Base-by-base conservation (phyloP, 768 basidiomycete species). In the Suillus subalutaceus region DNA sequence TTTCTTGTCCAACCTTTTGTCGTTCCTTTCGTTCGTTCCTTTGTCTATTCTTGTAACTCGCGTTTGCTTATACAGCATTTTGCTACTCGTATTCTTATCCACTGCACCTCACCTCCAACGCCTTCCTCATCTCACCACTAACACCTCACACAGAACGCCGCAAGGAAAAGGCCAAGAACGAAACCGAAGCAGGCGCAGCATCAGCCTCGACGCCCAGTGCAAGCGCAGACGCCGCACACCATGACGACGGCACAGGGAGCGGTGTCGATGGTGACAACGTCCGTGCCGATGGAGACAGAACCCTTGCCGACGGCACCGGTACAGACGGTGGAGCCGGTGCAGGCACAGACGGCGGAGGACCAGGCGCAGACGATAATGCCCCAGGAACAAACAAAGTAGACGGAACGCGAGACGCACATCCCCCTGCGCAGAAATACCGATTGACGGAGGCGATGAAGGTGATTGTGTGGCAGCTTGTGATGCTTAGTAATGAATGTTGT, bases 401-500 rank as follows among this genome's bases (percentile, higher is more conserved):
- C 20, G 78, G 71, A 12, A 72, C 80, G 41, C 78, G 75, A 66
- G 75, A 78, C 26, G 71, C 82, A 18, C 88, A 91, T 48, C 87
- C 91, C 52, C 93, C 94, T 0, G 80, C 82, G 71, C 90, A 91
- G 79, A 89, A 88, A 77, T 97, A 91, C 74, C 79, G 89, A 6
- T 78, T 94, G 80, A 93, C 90, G 46, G 94, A 96, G 65, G 74
- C 76, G 66, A 93, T 96, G 91, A 92, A 93, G 80, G 77, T 76
- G 48, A 84, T 87, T 37, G 86, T 96, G 68, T 96, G 92, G 92
- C 85, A 90, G 74, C 81, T 94, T 8, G 91, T 93, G 63, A 82
- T 88, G 73, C 72, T 95, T 65, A 94, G 92, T 74, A 94, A 94
- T 72, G 91, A 94, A 79, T 89, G 89, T 63, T 93, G 91, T 77